Evolutionary conservation across 192 early-diverging fungal species (phyloP).

Genomic region (Diversispora eburnea): DNA sequence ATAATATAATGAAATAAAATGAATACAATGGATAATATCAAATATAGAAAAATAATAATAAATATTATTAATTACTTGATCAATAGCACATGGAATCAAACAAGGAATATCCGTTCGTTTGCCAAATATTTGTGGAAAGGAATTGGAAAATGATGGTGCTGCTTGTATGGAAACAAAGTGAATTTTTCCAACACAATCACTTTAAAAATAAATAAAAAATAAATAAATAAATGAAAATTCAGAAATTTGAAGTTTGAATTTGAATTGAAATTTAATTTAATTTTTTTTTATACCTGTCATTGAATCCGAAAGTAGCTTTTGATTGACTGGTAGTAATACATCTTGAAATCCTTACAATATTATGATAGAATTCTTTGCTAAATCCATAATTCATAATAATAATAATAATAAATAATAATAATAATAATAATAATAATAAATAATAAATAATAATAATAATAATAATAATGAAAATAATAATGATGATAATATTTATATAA

Average conservation of each 20-base stretch:
- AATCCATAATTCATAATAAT: not conserved
- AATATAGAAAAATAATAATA: too few species aligned
- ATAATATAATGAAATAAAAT: too few species aligned
- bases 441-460: not conserved
- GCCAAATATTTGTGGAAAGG: conserved; percentile 96
- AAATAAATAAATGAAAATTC: not conserved
- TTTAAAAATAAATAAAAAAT: too few species aligned
- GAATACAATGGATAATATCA: too few species aligned
- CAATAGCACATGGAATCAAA: conserved; percentile 97
- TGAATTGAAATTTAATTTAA: too few species aligned
- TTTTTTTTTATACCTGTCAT: too few species aligned
- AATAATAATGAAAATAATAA: not conserved
- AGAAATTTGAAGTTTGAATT: too few species aligned
- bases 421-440: not conserved
- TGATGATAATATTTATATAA: not conserved
- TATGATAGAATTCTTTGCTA: conserved; percentile 91
- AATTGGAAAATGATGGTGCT: conserved; percentile 91
- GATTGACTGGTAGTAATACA: conserved; percentile 80
- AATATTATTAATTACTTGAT: conserved; percentile 53
- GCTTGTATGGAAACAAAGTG: conserved; percentile 94
- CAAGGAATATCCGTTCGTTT: conserved; percentile 84
- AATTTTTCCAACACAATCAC: conserved; percentile 85
- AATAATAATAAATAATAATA: not conserved
- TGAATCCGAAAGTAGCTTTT: conserved; percentile 89
- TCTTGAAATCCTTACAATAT: conserved; percentile 84